Conservation (phyloP, 2,329 filamentous ascomycete species). For the Aspergillus costaricaensis region DNA sequence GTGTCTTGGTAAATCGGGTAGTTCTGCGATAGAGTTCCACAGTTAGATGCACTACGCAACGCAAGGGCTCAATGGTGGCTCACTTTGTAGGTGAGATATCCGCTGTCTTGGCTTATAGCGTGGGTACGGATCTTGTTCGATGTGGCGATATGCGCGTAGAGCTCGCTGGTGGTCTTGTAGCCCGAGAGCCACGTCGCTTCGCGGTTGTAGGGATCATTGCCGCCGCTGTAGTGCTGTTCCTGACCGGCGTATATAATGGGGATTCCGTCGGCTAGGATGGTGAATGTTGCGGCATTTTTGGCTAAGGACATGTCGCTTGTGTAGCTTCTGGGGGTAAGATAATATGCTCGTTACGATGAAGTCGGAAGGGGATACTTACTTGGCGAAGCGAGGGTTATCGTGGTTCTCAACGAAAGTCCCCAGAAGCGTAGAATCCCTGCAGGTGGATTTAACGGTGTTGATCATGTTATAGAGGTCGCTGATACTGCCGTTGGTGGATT, state of each 20-base stretch:
- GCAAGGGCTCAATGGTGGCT: background rate
- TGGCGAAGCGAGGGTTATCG: constrained; percentile 59
- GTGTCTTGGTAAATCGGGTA: constrained; percentile 48
- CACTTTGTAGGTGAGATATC: constrained; percentile 45
- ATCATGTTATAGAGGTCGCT: constrained; percentile 39
- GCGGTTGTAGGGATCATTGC: constrained; percentile 54
- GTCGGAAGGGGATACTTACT: constrained; percentile 16
- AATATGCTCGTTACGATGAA: background rate
- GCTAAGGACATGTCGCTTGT: constrained; percentile 47
- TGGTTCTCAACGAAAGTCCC: constrained; percentile 64
- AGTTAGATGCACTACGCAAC: background rate
- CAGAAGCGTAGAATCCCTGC: constrained; percentile 50
- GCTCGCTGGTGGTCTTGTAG: constrained; percentile 49
- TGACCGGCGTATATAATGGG: constrained; percentile 69
- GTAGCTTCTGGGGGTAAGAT: constrained; percentile 23
- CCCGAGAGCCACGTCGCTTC: constrained; percentile 60
- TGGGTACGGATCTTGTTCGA: constrained; percentile 56
- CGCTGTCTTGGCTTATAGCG: constrained; percentile 40
- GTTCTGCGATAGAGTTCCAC: constrained; percentile 24
- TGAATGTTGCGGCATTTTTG: constrained; percentile 64
- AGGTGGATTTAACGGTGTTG: constrained; percentile 35
- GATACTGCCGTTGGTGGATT: constrained; percentile 37
- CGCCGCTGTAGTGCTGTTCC: constrained; percentile 62
- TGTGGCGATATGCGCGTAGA: constrained; percentile 53
- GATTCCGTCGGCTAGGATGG: constrained; percentile 62